phyloP scores from a whole-genome alignment of 768 basidiomycete species.

The Amanita jacksonii region DNA sequence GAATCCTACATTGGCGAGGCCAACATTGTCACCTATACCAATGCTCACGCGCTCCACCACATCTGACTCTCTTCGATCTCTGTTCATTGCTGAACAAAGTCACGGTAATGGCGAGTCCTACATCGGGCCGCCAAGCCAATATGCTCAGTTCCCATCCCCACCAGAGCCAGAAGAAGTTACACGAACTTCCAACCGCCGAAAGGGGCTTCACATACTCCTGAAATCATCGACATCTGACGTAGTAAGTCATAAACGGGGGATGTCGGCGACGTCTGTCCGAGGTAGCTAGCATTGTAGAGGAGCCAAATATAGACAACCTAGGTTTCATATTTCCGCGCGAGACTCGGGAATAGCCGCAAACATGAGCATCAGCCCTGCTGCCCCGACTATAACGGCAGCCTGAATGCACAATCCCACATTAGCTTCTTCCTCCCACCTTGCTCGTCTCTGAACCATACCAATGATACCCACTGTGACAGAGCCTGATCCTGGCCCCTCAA shows the following conservation, averaged over 20 bases:
- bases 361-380: neutral
- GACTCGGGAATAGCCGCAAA: conserved; percentile 16
- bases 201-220: conserved; percentile 61
- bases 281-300: too few species aligned
- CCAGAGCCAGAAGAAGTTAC: conserved; percentile 42
- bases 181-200: conserved; percentile 41
- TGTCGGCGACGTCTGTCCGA: conserved; percentile 42
- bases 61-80: conserved; percentile 42
- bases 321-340: conserved; percentile 7
- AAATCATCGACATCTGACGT: conserved; percentile 28
- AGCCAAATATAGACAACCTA: too few species aligned
- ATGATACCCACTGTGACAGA: conserved; percentile 63
- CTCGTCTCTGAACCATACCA: conserved; percentile 12
- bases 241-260: conserved; percentile 37
- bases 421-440: conserved; percentile 8
- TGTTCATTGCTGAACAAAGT: conserved; percentile 26
- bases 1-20: conserved; percentile 41
- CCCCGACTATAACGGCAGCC: too few species aligned
- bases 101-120: conserved; percentile 41
- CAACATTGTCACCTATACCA: conserved; percentile 32
- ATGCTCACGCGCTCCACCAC: conserved; percentile 38
- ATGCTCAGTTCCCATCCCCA: conserved; percentile 65
- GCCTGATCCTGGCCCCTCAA: conserved; percentile 61
- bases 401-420: conserved; percentile 7
- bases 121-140: conserved; percentile 60